Conservation (phyloP, 768 basidiomycete genomes). For the Gelatoporia subvermispora region DNA sequence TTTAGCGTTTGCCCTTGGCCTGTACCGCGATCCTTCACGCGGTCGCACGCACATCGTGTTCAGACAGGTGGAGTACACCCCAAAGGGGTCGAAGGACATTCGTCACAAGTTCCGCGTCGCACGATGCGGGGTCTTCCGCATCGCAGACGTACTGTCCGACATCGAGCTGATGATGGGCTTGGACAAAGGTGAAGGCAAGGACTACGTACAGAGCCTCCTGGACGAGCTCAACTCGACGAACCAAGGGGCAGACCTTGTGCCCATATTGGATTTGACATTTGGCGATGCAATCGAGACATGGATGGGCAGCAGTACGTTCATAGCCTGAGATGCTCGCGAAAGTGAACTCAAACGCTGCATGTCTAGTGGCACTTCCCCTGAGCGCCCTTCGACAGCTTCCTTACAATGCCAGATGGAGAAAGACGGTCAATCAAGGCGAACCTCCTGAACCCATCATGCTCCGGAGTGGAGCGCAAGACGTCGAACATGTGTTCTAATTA, state of each 20-base stretch:
- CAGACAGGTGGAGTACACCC: conserved; percentile 18
- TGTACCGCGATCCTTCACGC: conserved; percentile 20
- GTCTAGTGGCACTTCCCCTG: background rate
- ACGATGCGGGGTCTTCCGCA: conserved; percentile 16
- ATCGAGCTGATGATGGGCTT: conserved; percentile 18
- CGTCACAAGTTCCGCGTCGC: conserved; percentile 15
- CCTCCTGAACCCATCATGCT: too few species aligned
- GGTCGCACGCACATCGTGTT: conserved; percentile 25
- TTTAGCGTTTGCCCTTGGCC: conserved; percentile 16
- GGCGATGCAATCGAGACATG: conserved; percentile 11
- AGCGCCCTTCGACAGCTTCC: too few species aligned
- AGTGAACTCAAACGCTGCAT: too few species aligned
- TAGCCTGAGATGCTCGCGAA: too few species aligned
- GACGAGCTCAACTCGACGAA: background rate
- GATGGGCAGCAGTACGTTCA: conserved; percentile 13
- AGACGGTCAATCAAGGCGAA: too few species aligned
- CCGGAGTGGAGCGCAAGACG: too few species aligned
- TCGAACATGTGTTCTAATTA: too few species aligned
- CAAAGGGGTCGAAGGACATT: conserved; percentile 13
- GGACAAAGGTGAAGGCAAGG: conserved; percentile 17
- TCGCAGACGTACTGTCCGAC: conserved; percentile 19
- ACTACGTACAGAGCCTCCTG: conserved; percentile 12
- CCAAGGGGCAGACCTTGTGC: background rate
- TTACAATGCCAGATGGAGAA: too few species aligned
- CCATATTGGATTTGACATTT: conserved; percentile 11